A percentile compares a stretch with the other conserved stretches of the same genome.
phyloP scores from a whole-genome alignment of 1,139 yeast genomes.

The Blastobotrys capitulatus region DNA sequence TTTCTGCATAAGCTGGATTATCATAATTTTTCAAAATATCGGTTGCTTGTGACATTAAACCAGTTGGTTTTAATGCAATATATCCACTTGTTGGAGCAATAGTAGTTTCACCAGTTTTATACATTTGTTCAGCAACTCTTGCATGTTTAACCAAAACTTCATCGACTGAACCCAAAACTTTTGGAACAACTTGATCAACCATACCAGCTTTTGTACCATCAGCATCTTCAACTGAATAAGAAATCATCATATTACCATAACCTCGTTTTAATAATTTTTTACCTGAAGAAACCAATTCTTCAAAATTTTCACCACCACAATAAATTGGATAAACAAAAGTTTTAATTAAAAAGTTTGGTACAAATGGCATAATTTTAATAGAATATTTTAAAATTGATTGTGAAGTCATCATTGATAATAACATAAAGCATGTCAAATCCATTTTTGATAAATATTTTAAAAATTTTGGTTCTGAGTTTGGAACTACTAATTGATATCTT shows the following conservation, averaged over 20 bases:
- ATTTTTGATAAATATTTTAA: slow-evolving; percentile 19
- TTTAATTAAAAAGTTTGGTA: slow-evolving; percentile 68
- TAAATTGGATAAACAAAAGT: slow-evolving; percentile 73
- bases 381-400: slow-evolving; percentile 30
- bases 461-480: slow-evolving; percentile 19
- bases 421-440: slow-evolving; percentile 28
- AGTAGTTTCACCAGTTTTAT: slow-evolving; percentile 46
- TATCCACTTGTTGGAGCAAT: slow-evolving; percentile 33
- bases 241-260: slow-evolving; percentile 88
- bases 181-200: slow-evolving; percentile 56
- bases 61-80: slow-evolving; percentile 89
- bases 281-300: slow-evolving; percentile 69
- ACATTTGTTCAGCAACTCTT: slow-evolving; percentile 35
- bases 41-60: slow-evolving; percentile 73
- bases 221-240: slow-evolving; percentile 89
- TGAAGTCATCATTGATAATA: slow-evolving; percentile 33
- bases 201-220: slow-evolving; percentile 54
- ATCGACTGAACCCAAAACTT: slow-evolving; percentile 56
- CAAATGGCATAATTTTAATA: slow-evolving; percentile 32
- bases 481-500: slow-evolving; percentile 7
- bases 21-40: slow-evolving; percentile 62
- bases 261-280: slow-evolving; percentile 62
- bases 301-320: slow-evolving; percentile 83
- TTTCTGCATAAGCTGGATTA: slow-evolving; percentile 45
- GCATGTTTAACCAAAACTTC: slow-evolving; percentile 73